Percentiles rank a stretch among this genome's conserved stretches.
These are phyloP conservation scores for Sporormia fimetaria DNA, from an alignment of 495 filamentous ascomycete genomes.

Conservation along the genomic window DNA sequence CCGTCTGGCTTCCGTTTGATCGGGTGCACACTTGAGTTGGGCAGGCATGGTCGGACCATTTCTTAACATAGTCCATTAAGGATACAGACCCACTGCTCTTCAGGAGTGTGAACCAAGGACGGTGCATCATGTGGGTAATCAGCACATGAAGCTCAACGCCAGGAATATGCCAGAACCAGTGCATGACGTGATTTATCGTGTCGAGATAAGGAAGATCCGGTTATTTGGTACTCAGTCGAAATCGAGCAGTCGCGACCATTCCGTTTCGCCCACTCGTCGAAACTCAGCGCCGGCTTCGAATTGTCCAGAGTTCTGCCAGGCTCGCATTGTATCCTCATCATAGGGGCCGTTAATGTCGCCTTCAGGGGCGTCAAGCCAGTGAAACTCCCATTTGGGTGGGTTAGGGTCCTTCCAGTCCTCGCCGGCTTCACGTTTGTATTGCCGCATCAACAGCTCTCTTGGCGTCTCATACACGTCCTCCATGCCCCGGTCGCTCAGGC, in stretches of 20 bases:
- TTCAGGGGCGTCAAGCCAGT: conserved; percentile 85
- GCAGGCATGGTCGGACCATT: too few species aligned
- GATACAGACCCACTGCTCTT: too few species aligned
- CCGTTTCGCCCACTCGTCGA: conserved; percentile 44
- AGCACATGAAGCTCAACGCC: too few species aligned
- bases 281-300: conserved; percentile 94
- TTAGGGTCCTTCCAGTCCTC: conserved; percentile 74
- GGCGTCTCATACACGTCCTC: conserved; percentile 82
- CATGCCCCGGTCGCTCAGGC: conserved; percentile 67
- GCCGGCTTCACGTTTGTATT: conserved; percentile 77
- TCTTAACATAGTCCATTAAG: too few species aligned
- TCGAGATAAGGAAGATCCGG: too few species aligned
- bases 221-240: conserved; percentile 39
- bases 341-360: conserved; percentile 70
- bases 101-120: too few species aligned
- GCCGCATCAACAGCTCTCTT: conserved; percentile 69
- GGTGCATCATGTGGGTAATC: too few species aligned
- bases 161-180: too few species aligned
- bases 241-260: conserved; percentile 50
- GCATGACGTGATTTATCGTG: too few species aligned
- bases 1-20: too few species aligned
- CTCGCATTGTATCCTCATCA: conserved; percentile 68
- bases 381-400: conserved; percentile 65
- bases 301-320: conserved; percentile 83
- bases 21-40: too few species aligned